phyloP scores from a whole-genome alignment of 305 asterid genomes.

The Lippia alba region DNA sequence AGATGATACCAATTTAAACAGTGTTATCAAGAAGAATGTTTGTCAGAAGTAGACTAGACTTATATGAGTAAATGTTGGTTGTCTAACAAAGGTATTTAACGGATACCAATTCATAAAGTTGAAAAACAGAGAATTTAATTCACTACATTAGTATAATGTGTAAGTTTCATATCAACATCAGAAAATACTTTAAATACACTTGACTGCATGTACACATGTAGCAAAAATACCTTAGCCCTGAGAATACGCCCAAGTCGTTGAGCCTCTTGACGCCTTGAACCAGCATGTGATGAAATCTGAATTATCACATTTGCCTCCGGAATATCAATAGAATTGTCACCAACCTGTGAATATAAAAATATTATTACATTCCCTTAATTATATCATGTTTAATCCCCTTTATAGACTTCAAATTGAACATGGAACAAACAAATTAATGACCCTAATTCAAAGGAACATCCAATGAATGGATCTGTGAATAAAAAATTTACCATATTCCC shows the following conservation, averaged over 20 bases:
- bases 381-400: background rate
- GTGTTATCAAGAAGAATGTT: background rate
- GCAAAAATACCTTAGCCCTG: slow-evolving; percentile 68
- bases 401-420: slow-evolving; percentile 18
- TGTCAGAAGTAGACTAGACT: background rate
- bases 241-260: slow-evolving; percentile 90
- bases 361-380: slow-evolving; percentile 3
- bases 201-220: background rate
- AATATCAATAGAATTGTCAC: slow-evolving; percentile 87
- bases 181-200: background rate
- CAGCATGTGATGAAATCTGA: slow-evolving; percentile 86
- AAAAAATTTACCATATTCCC: too few relatives aligned
- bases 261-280: slow-evolving; percentile 88
- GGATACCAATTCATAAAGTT: background rate
- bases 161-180: background rate
- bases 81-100: background rate
- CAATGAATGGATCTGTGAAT: background rate
- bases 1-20: background rate
- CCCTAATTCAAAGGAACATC: background rate
- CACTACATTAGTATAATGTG: background rate
- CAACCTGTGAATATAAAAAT: slow-evolving; percentile 53
- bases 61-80: background rate
- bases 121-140: background rate
- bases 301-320: slow-evolving; percentile 86
- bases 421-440: background rate